Evolutionary conservation across 805 yeast genomes (phyloP).

Genomic region (Debaryomyces maramus): DNA sequence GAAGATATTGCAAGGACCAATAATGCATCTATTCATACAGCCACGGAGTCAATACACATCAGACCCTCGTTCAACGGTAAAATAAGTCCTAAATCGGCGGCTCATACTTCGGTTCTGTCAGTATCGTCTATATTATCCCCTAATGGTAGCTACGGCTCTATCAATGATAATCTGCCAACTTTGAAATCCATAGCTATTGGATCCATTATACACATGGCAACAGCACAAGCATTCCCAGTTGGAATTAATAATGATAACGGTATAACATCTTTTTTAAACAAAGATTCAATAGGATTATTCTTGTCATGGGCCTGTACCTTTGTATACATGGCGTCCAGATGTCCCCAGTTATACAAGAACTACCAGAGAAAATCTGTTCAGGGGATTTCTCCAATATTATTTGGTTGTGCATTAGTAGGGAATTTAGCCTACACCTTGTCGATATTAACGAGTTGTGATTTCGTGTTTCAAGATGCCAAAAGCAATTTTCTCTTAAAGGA

Average conservation of each 20-base stretch:
- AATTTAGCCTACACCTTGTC: constrained; percentile 76
- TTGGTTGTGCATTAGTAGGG: constrained; percentile 75
- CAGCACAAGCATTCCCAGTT: constrained; percentile 14
- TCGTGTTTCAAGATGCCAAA: constrained; percentile 34
- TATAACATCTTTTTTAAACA: neutral
- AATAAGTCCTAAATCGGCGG: constrained; percentile 1
- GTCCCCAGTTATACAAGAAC: constrained; percentile 84
- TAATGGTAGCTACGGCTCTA: constrained; percentile 17
- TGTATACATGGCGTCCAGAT: constrained; percentile 73
- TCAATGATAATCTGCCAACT: constrained; percentile 2
- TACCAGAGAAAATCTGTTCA: constrained; percentile 77
- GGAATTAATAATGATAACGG: neutral
- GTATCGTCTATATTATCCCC: constrained; percentile 13
- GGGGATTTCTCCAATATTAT: constrained; percentile 79
- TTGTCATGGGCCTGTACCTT: constrained; percentile 80
- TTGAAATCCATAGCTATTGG: constrained; percentile 9
- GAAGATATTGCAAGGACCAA: neutral
- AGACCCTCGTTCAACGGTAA: neutral
- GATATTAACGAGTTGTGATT: constrained; percentile 64
- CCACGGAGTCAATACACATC: constrained; percentile 8
- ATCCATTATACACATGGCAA: constrained; percentile 7
- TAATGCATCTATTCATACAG: constrained; percentile 1
- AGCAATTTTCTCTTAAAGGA: constrained; percentile 60
- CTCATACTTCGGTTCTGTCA: constrained; percentile 3
- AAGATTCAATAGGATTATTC: constrained; percentile 16